Evolutionary conservation across 192 early-diverging fungal genomes (phyloP).

Genomic region (Podila clonocystis): DNA sequence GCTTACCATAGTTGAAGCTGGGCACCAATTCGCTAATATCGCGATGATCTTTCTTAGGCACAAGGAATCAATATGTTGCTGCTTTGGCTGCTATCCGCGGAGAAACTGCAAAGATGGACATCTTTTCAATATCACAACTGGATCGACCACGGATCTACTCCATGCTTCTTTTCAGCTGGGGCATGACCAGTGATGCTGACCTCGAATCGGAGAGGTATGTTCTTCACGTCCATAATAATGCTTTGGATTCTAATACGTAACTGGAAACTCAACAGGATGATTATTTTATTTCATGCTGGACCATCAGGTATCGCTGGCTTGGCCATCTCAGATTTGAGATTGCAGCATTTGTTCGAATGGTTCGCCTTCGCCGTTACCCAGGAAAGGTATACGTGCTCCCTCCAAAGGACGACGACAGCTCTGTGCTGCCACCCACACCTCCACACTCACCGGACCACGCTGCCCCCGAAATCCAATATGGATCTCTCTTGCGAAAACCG

Average conservation of each 20-base stretch:
- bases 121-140: constrained; percentile 60
- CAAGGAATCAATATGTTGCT: constrained; percentile 32
- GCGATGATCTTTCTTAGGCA: constrained; percentile 6
- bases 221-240: background rate
- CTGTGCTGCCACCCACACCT: background rate
- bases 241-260: background rate
- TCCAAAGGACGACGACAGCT: constrained; percentile 3
- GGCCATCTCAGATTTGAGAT: constrained; percentile 42
- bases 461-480: background rate
- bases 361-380: constrained; percentile 38
- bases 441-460: constrained; percentile 5
- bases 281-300: background rate
- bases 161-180: constrained; percentile 66
- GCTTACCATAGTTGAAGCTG: too few species aligned
- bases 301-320: constrained; percentile 43
- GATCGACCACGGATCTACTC: constrained; percentile 57
- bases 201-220: constrained; percentile 66
- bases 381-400: constrained; percentile 46
- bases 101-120: constrained; percentile 58
- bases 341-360: constrained; percentile 38
- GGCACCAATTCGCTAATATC: too few species aligned
- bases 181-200: constrained; percentile 66
- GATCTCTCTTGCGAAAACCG: constrained; percentile 2
- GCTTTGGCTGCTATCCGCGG: constrained; percentile 64
- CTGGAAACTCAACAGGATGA: background rate